These are phyloP conservation scores for Metschnikowia baotianmanensis DNA, from an alignment of 805 yeast species.

Conservation along the genomic window DNA sequence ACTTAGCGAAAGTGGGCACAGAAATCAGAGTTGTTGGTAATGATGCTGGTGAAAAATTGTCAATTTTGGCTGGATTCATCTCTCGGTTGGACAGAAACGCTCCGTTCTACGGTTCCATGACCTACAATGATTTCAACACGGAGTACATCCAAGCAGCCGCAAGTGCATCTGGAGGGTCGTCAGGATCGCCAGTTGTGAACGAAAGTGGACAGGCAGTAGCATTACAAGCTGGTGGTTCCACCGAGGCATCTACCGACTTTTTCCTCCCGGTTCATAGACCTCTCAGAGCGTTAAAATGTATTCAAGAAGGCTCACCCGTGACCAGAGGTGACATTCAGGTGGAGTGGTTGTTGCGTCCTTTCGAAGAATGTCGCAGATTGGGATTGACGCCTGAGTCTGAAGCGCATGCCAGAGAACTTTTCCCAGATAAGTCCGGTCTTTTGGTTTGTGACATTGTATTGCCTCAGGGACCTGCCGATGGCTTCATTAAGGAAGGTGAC, in stretches of 20 bases:
- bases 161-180: constrained; percentile 91
- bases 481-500: constrained; percentile 78
- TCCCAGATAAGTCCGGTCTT: constrained; percentile 76
- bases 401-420: constrained; percentile 58
- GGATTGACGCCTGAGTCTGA: constrained; percentile 80
- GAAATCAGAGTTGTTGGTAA: constrained; percentile 95
- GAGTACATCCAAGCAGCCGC: constrained; percentile 97
- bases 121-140: constrained; percentile 90
- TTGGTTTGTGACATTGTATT: constrained; percentile 78
- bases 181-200: constrained; percentile 95
- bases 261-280: constrained; percentile 86
- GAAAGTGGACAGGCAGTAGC: constrained; percentile 87
- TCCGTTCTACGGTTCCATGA: constrained; percentile 85
- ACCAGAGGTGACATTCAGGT: constrained; percentile 92
- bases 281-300: constrained; percentile 71
- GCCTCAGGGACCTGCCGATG: constrained; percentile 84
- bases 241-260: constrained; percentile 90
- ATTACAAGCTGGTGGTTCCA: constrained; percentile 89
- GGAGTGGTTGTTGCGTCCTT: constrained; percentile 84
- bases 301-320: constrained; percentile 57
- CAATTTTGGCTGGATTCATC: constrained; percentile 84
- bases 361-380: constrained; percentile 83
- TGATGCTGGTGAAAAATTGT: constrained; percentile 92
- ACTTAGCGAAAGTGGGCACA: constrained; percentile 83
- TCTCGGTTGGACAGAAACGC: constrained; percentile 88